phyloP scores from a whole-genome alignment of 306 rosid species.

The Crotalaria pallida region DNA sequence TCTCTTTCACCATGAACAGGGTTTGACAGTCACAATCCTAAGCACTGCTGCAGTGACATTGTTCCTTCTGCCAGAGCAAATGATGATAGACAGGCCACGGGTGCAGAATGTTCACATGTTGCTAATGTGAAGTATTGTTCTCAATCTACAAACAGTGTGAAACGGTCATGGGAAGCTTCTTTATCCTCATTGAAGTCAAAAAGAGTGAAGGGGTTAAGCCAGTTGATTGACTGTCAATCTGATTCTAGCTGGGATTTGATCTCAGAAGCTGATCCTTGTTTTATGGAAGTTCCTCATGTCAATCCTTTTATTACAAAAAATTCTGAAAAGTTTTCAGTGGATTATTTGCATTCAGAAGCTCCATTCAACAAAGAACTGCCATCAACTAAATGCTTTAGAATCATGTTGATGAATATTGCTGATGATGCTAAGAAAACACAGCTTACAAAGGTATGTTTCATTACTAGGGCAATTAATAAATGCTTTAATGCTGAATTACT shows the following conservation, averaged over 20 bases:
- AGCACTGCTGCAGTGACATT: constrained; percentile 16
- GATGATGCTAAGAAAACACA: constrained; percentile 61
- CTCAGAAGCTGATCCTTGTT: constrained; percentile 40
- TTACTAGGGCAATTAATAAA: constrained; percentile 1
- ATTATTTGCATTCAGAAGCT: constrained; percentile 31
- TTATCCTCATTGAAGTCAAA: constrained; percentile 84
- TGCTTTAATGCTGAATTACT: constrained; percentile 5
- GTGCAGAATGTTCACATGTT: constrained; percentile 26
- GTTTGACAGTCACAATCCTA: constrained; percentile 23
- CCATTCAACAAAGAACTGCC: constrained; percentile 28
- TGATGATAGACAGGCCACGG: constrained; percentile 18
- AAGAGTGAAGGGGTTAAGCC: constrained; percentile 71
- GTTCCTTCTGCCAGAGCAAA: constrained; percentile 31
- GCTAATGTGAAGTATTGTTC: constrained; percentile 32
- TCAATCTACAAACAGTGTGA: constrained; percentile 44
- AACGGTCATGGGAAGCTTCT: constrained; percentile 84
- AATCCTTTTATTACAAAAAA: constrained; percentile 29
- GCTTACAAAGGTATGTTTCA: constrained; percentile 59
- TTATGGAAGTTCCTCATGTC: constrained; percentile 28
- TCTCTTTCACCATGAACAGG: constrained; percentile 23
- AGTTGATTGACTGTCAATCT: constrained; percentile 36
- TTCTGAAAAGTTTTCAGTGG: constrained; percentile 28
- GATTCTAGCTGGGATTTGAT: constrained; percentile 37
- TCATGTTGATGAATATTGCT: constrained; percentile 88
- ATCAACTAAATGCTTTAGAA: constrained; percentile 42